Base-by-base conservation (phyloP, 305 asterid genomes). In the Fraxinus nigra region DNA sequence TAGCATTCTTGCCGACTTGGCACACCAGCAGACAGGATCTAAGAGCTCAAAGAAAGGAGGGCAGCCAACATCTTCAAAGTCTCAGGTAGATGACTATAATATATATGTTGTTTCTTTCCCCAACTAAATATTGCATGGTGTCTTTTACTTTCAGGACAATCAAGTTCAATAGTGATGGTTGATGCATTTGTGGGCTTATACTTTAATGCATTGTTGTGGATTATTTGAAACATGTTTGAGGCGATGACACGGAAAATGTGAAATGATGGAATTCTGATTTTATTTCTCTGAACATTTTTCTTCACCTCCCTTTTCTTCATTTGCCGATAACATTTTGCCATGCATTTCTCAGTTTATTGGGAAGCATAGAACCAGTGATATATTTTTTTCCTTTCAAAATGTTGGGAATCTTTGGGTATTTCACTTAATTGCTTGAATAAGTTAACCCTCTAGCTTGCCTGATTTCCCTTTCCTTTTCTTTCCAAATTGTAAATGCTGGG, bases 1-100 rank as follows among this genome's bases (percentile, higher is more conserved):
- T 80, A 13, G 91, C 85, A 89, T 95, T 82, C 84, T 95, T 73
- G 89, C 93, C 56, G 98, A 92, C 82, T 61, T 95, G 83, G 90
- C 93, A 35, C 33, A 79, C 78, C 98, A 91, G 83, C 89, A 78
- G 80, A 26, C 76, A 43, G 90, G 93, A 80, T 73, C 95, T 14
- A 95, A 92, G 91, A 87, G 87, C 83, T 56, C 91, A 43, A 93
- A 90, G 88, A 93, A 92, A 89, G 94, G 93, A 72, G 92, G 78
- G 61, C 95, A 91, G 79, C 84, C 84, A 56, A 76, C 88, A 77
- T 88, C 97, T 37, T 90, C 95, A n/a, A 93, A 95, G 89, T 95
- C 97, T 88, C 97, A 91, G 98, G 99, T 94, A 77, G 3, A 77
- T 81, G 40, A 70, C 43, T 13, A 28, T 11, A 1, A 28, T 32